Percentiles rank a stretch among this genome's conserved stretches.
Evolutionary conservation across 2,329 filamentous ascomycete species (phyloP).

Genomic region (Paraphoma sp.): DNA sequence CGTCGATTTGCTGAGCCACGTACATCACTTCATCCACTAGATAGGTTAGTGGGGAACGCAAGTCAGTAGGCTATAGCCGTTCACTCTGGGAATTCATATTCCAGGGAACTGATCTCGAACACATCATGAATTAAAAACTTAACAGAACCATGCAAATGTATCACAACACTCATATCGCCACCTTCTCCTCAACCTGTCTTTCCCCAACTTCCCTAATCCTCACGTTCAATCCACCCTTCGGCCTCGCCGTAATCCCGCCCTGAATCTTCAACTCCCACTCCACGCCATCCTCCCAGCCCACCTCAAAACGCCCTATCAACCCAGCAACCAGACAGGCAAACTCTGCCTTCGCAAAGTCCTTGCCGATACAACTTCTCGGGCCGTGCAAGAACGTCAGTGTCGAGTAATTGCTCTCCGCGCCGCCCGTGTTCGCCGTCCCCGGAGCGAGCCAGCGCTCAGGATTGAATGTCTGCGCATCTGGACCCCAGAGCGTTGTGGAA

Average conservation of each 20-base stretch:
- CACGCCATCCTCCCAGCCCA: constrained; percentile 66
- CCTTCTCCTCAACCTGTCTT: neutral
- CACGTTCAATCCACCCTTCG: constrained; percentile 74
- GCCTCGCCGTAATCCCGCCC: constrained; percentile 74
- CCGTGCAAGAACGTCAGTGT: constrained; percentile 87
- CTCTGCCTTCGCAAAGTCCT: constrained; percentile 80
- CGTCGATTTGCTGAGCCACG: no score
- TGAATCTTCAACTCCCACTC: constrained; percentile 67
- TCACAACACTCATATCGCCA: neutral
- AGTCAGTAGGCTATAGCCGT: no score
- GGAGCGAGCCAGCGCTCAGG: constrained; percentile 65
- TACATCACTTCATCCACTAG: no score
- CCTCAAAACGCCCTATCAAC: constrained; percentile 77
- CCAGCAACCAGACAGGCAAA: constrained; percentile 82
- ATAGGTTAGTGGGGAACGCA: no score
- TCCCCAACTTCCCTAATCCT: constrained; percentile 58
- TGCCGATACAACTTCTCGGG: constrained; percentile 83
- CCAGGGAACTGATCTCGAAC: no score
- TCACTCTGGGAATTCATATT: no score
- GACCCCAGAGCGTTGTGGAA: constrained; percentile 74
- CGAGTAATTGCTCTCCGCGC: constrained; percentile 76
- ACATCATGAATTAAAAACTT: no score
- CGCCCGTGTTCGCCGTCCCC: constrained; percentile 66
- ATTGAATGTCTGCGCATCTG: constrained; percentile 75
- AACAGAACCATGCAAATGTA: no score